A percentile compares a stretch with the other conserved stretches of the same genome.
These are phyloP conservation scores for Penicillium sp. DNA, from an alignment of 2,329 filamentous ascomycete genomes.

Conservation along the genomic window DNA sequence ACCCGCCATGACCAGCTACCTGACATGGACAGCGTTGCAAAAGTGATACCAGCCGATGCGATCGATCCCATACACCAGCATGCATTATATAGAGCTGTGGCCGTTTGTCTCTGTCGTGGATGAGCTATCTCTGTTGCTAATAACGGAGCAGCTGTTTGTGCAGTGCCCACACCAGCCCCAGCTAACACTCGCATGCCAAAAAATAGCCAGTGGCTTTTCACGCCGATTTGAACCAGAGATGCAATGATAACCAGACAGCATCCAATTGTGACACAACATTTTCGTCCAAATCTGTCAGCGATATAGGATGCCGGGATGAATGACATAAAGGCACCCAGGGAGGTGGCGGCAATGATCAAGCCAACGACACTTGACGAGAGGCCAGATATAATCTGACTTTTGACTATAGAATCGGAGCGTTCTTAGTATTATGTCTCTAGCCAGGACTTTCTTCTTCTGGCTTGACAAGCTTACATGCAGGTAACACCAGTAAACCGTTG, in stretches of 20 bases:
- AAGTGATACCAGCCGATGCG: conserved; percentile 15
- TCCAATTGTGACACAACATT: conserved; percentile 49
- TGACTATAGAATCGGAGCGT: conserved; percentile 8
- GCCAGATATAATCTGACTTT: conserved; percentile 11
- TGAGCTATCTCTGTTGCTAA: conserved; percentile 35
- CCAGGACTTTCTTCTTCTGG: neutral
- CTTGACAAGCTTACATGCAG: conserved; percentile 12
- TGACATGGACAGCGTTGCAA: conserved; percentile 14
- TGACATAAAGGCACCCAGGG: conserved; percentile 20
- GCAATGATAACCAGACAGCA: conserved; percentile 30
- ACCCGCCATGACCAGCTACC: conserved; percentile 57
- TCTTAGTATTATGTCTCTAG: neutral
- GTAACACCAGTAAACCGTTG: conserved; percentile 26
- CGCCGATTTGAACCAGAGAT: conserved; percentile 22
- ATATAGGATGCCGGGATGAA: conserved; percentile 25
- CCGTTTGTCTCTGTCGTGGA: conserved; percentile 31
- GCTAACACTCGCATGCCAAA: conserved; percentile 35
- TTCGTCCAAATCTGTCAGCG: conserved; percentile 51
- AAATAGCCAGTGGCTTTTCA: conserved; percentile 24
- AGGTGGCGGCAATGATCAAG: conserved; percentile 22
- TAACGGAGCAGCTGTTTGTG: conserved; percentile 30
- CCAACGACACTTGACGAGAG: conserved; percentile 21
- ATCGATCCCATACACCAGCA: conserved; percentile 23
- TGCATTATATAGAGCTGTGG: conserved; percentile 32
- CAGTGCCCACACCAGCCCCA: conserved; percentile 42